Conservation (phyloP, 805 yeast genomes). For the Pichia thaimueangensis region DNA sequence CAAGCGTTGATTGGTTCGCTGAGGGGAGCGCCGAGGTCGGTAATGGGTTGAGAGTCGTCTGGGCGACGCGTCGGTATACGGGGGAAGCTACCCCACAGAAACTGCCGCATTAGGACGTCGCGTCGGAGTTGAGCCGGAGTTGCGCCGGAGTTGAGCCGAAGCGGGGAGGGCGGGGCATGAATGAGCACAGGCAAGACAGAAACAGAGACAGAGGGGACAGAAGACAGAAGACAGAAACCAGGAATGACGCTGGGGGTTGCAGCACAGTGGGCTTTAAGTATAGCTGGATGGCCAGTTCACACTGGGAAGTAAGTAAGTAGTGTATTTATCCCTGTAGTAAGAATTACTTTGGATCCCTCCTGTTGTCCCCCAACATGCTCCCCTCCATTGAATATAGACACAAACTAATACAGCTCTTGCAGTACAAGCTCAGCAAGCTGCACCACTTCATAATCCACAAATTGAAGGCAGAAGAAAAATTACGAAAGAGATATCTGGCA, state of each 20-base stretch:
- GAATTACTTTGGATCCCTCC: too few relatives aligned
- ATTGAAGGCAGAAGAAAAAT: conserved; percentile 4
- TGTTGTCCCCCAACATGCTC: too few relatives aligned
- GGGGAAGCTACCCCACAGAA: conserved; percentile 3
- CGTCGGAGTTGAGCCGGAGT: neutral
- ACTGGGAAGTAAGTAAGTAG: too few relatives aligned
- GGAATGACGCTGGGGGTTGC: too few relatives aligned
- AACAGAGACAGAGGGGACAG: neutral
- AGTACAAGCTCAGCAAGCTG: neutral
- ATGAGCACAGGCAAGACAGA: neutral
- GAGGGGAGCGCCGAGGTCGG: neutral
- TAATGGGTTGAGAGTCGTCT: neutral
- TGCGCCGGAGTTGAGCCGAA: neutral
- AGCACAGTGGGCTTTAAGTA: too few relatives aligned
- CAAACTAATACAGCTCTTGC: too few relatives aligned
- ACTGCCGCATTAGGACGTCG: conserved; percentile 2
- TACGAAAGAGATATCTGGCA: conserved; percentile 15
- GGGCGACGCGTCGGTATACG: conserved; percentile 1
- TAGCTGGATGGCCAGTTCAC: too few relatives aligned
- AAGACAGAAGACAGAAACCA: too few relatives aligned
- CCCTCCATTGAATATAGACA: too few relatives aligned
- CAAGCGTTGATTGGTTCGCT: neutral
- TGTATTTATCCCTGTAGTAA: too few relatives aligned
- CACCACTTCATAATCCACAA: neutral
- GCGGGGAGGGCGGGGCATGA: neutral